Base-by-base conservation (phyloP, 345 rosid genomes). In the Gossypium thurberi region DNA sequence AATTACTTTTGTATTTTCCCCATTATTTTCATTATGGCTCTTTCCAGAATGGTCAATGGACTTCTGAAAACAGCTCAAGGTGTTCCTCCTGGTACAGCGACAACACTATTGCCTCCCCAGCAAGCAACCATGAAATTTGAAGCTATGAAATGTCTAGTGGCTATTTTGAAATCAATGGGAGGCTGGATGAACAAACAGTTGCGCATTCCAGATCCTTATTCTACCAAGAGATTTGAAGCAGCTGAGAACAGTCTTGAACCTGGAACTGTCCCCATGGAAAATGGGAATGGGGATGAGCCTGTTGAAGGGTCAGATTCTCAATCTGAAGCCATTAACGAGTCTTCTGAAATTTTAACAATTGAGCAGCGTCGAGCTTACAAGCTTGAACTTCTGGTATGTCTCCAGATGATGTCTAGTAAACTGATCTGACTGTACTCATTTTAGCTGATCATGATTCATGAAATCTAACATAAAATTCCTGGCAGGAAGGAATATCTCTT, bases 401-500 rank as follows among this genome's bases (percentile, higher is more conserved):
- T 46, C 55, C 61, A 52, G 25, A 26, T 60, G 46, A 58, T 68
- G 10, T 74, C 60, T 55, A 4, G 59, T 55, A 55, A 55, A 55
- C 59, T 55, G 26, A 23, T 55, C 59, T 55, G 59, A 55, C 0
- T 18, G 26, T 55, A 23, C 20, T 77, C n/a, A 64, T 60, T 58
- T 73, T 73, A 70, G 44, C 10, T 46, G 66, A 23, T 52, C 21
- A 37, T 65, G 57, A 68, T 53, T 72, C 21, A 59, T 58, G 72
- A 81, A 81, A 65, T 78, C 83, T 82, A 73, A 81, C 85, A 77
- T 80, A 57, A 80, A 74, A 47, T 81, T 84, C 79, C 61, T 88
- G 93, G 88, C 99, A 95, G 99, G 99, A 95, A 91, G 99, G 99
- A 87, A 92, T 95, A 71, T 91, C 99, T 78, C 92, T 91, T 85